Evolutionary conservation across 495 filamentous ascomycete genomes (phyloP), one percentile per base, ranked within the genome.

Genomic region (Penicillium maclennaniae): DNA sequence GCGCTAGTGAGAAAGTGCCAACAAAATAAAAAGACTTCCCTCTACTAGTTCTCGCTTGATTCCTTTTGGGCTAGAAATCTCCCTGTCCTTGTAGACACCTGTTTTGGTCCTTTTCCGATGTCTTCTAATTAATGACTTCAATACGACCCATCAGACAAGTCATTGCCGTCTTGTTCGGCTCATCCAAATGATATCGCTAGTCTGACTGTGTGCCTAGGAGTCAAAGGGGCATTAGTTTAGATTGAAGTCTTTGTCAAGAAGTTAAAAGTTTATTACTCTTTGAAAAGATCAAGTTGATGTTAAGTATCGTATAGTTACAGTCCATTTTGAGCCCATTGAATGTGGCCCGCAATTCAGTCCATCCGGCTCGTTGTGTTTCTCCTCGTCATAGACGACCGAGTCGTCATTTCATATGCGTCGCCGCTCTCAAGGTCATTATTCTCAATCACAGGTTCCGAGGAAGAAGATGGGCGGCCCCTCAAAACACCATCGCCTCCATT

Each of bases 381-480:
- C 52, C 69, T 59, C 49, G 65, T 59, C 25, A 66, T 31, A 49
- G 49, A 49, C 16, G 59, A 58, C 6, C 61, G 59, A 36, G 58
- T 44, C 23, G 62, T 59, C 43, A 74, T 61, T 44, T 69, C 69
- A 52, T 69, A 68, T 31, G 56, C 58, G 45, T 73, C 71, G 14
- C 73, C 73, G 45, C 70, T 61, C 49, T 76, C 73, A 41, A 76
- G 41, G 51, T 76, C 71, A 61, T 58, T 57, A 20, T 67, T 67
- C n/a, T 70, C 69, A 12, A 66, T 47, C 0, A 59, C 56, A 17
- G 66, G 66, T 10, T 65, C 68, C 0, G 58, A 61, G 9, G 63
- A 65, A 16, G 55, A 49, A 9, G 54, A 54, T 8, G 20, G 47
- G 7, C 61, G 49, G 8, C 41, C 58, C 23, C 55, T 28, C 43